Percentiles rank a stretch among this genome's conserved stretches.
Evolutionary conservation across 768 basidiomycete species (phyloP).

Genomic region (Hortiboletus flavorubellus): DNA sequence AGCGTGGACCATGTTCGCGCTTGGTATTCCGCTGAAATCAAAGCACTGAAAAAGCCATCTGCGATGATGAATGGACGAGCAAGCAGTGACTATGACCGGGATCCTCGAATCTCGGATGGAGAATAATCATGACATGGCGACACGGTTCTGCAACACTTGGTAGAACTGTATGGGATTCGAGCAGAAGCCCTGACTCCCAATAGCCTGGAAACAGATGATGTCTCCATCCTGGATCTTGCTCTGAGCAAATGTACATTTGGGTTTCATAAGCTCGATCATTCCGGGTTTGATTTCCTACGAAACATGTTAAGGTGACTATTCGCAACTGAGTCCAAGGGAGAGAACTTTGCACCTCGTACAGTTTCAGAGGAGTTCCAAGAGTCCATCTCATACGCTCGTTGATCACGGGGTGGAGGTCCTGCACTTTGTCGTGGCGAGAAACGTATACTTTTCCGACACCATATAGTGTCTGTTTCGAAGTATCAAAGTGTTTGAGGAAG

Average conservation of each 20-base stretch:
- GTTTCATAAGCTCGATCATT: constrained; percentile 99
- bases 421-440: constrained; percentile 79
- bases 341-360: constrained; percentile 75
- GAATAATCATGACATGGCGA: constrained; percentile 90
- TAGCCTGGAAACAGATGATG: constrained; percentile 98
- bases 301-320: background rate
- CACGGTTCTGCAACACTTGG: constrained; percentile 98
- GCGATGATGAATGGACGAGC: no score
- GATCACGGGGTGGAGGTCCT: constrained; percentile 79
- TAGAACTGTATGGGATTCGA: constrained; percentile 93
- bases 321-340: background rate
- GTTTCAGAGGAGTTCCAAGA: constrained; percentile 87
- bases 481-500: constrained; percentile 98
- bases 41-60: no score
- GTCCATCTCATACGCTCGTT: constrained; percentile 97
- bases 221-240: constrained; percentile 99
- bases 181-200: constrained; percentile 80
- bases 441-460: constrained; percentile 92
- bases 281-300: constrained; percentile 98
- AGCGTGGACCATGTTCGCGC: no score
- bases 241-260: constrained; percentile 89
- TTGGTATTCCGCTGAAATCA: no score
- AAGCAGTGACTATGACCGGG: constrained; percentile 67
- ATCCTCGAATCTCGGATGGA: constrained; percentile 91
- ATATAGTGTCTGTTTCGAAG: constrained; percentile 79